Evolutionary conservation across 352 stramenopile genomes (phyloP).

Genomic region (Peronospora destructor): DNA sequence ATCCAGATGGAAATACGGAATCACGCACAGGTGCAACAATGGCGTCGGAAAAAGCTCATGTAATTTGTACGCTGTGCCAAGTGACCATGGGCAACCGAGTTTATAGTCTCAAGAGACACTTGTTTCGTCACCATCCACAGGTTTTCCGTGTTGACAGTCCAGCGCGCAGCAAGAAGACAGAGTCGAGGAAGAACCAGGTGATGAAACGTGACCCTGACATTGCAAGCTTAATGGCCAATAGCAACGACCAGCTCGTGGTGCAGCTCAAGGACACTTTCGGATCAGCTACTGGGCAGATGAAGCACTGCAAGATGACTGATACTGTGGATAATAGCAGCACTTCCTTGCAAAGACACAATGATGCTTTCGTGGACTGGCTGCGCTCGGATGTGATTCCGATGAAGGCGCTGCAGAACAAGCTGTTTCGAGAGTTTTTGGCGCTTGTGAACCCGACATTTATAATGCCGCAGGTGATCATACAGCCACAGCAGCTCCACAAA

Average conservation of each 20-base stretch:
- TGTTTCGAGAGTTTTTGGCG: conserved; percentile 34
- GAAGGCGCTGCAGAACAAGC: conserved; percentile 29
- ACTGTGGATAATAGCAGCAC: conserved; percentile 1
- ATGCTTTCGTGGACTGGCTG: conserved; percentile 41
- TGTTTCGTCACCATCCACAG: conserved; percentile 38
- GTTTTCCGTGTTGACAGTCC: conserved; percentile 36
- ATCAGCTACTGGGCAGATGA: conserved; percentile 5
- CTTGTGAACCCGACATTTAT: conserved; percentile 37
- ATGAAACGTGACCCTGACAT: conserved; percentile 19
- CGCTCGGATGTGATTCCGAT: conserved; percentile 42
- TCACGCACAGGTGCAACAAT: conserved; percentile 1
- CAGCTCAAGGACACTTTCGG: conserved; percentile 24
- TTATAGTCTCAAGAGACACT: conserved; percentile 45
- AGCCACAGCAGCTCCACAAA: conserved; percentile 27
- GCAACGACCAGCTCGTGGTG: conserved; percentile 10
- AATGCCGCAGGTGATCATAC: conserved; percentile 33
- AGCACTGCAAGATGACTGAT: conserved; percentile 21
- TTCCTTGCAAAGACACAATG: conserved; percentile 16
- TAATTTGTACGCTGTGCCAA: conserved; percentile 45
- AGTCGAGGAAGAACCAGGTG: conserved; percentile 14
- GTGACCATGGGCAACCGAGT: conserved; percentile 37
- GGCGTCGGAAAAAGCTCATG: conserved; percentile 19
- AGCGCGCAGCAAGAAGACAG: not conserved
- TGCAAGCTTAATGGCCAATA: conserved; percentile 3
- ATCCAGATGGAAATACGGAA: not conserved